Percentiles rank a stretch among this genome's conserved stretches.
Evolutionary conservation across 768 basidiomycete genomes (phyloP).

Genomic region (Termitomyces sp.): DNA sequence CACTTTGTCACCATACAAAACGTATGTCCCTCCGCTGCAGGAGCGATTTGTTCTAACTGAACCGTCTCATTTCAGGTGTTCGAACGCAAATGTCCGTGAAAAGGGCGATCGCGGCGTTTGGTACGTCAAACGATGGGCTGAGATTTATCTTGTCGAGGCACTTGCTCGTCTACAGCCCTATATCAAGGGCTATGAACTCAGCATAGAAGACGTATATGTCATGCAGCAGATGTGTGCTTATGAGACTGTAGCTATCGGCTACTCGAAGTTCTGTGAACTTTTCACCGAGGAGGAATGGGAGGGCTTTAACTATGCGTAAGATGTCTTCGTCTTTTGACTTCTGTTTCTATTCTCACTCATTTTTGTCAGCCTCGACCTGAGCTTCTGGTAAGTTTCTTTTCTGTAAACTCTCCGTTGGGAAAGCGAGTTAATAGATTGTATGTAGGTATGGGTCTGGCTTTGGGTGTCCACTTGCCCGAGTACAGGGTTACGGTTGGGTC

Average conservation of each 20-base stretch:
- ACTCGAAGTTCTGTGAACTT: slow-evolving; percentile 86
- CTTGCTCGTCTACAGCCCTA: slow-evolving; percentile 54
- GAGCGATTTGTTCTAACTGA: not conserved
- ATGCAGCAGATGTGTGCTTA: slow-evolving; percentile 86
- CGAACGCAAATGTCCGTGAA: slow-evolving; percentile 46
- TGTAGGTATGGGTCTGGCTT: slow-evolving; percentile 71
- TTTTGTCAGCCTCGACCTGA: slow-evolving; percentile 51
- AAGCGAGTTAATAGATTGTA: slow-evolving; percentile 11
- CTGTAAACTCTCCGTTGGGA: not conserved
- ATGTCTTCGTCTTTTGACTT: slow-evolving; percentile 8
- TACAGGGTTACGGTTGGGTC: slow-evolving; percentile 75
- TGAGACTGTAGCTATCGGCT: slow-evolving; percentile 91
- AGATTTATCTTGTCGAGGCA: slow-evolving; percentile 69
- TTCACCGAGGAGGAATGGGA: slow-evolving; percentile 94
- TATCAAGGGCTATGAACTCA: slow-evolving; percentile 59
- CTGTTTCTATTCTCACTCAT: not conserved
- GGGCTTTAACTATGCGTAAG: slow-evolving; percentile 78
- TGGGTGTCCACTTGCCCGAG: slow-evolving; percentile 76
- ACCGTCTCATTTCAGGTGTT: slow-evolving; percentile 42
- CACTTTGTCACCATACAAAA: slow-evolving; percentile 82
- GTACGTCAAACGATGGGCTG: slow-evolving; percentile 65
- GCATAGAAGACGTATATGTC: slow-evolving; percentile 65
- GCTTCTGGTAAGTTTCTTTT: slow-evolving; percentile 47
- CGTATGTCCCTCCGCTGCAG: slow-evolving; percentile 34
- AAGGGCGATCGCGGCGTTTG: slow-evolving; percentile 57